Evolutionary conservation across 2,329 filamentous ascomycete genomes (phyloP), one percentile per base, ranked within the genome.

Genomic region (Fusarium graminum): DNA sequence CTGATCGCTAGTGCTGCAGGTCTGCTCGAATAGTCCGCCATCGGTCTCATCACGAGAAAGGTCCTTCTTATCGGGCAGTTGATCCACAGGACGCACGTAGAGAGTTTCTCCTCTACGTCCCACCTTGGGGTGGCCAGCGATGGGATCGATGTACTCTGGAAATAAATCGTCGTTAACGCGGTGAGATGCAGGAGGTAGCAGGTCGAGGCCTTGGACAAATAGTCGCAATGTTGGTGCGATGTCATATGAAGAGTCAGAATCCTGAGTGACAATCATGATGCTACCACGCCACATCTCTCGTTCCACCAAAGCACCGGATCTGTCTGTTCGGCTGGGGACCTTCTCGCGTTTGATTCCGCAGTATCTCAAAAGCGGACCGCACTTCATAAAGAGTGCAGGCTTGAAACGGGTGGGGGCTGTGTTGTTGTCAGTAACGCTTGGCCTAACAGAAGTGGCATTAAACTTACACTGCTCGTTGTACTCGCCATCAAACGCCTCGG

Each of bases 211-310:
- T 74, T 97, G 94, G 8, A 90, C 88, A 76, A 98, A 99, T 6
- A 99, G 78, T 41, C 94, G 87, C 66, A 99, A 80, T 0, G 86
- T 92, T 6, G 95, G 95, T 0, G 86, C 86, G 45, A 92, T 89
- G 42, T 89, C 87, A 74, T 97, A 97, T 1, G 90, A 91, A 3
- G 94, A 98, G 39, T 90, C 86, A 3, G 87, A 85, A 74, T 99
- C 94, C 51, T 89, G 85, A 0, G 95, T 98, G 22, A 99, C 93
- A 71, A 99, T 97, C 92, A 99, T 93, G 57, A 98, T 85, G 61
- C 89, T 96, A 7, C 95, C 95, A 76, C 94, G 88, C 95, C 95
- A 99, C 19, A 94, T 88, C 71, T 97, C 92, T 50, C 88, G 86
- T 41, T 92, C 89, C 0, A 74, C 52, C 13, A 74, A 56, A 3